Evolutionary conservation across 148 eudicot species (phyloP).

Genomic region (Fagopyrum tataricum): DNA sequence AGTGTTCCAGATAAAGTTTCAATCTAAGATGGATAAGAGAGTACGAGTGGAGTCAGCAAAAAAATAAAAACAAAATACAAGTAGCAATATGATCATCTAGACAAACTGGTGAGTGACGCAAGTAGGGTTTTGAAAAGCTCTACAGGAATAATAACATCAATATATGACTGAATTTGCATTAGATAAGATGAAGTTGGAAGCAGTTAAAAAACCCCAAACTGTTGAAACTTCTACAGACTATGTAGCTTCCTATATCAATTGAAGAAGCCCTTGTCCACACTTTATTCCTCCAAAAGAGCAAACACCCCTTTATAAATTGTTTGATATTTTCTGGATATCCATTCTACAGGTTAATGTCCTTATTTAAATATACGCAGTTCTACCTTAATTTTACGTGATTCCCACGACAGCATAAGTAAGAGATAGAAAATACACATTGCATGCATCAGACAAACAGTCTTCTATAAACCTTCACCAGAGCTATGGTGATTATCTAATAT

Average conservation of each 20-base stretch:
- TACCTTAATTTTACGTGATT: neutral
- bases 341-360: neutral
- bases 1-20: constrained; percentile 90
- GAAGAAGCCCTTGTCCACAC: neutral
- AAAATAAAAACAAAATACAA: neutral
- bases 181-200: neutral
- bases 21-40: constrained; percentile 41
- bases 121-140: neutral
- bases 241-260: neutral
- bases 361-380: neutral
- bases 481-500: neutral
- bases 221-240: neutral
- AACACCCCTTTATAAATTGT: neutral
- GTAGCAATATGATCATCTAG: neutral
- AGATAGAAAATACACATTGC: neutral
- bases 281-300: neutral
- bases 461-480: neutral
- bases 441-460: neutral
- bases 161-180: neutral
- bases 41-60: neutral
- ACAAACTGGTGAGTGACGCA: neutral
- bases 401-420: neutral
- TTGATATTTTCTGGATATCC: neutral
- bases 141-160: neutral
- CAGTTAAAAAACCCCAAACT: neutral